Evolutionary conservation across 495 filamentous ascomycete species (phyloP).

Genomic region (Penicillium crystallinum): DNA sequence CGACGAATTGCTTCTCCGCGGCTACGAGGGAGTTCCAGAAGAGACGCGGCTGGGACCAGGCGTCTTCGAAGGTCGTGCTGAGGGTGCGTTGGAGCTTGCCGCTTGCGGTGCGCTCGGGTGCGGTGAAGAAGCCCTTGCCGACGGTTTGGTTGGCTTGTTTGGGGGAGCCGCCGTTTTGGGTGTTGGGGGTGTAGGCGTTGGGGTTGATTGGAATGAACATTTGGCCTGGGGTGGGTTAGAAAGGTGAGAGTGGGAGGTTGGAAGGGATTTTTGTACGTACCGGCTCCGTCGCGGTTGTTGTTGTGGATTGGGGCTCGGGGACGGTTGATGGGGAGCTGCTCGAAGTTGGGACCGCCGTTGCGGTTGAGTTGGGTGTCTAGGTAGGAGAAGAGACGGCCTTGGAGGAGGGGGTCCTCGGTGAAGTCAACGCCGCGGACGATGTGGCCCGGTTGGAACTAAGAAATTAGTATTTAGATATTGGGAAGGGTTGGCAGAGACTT

Average conservation of each 20-base stretch:
- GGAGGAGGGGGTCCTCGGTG: slow-evolving; percentile 66
- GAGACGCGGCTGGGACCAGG: slow-evolving; percentile 70
- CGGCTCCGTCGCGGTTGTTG: slow-evolving; percentile 57
- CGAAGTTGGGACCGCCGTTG: slow-evolving; percentile 64
- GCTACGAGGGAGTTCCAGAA: slow-evolving; percentile 71
- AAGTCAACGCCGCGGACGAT: slow-evolving; percentile 71
- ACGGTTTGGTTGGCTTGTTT: slow-evolving; percentile 63
- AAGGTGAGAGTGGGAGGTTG: slow-evolving; percentile 3
- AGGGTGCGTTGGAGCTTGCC: slow-evolving; percentile 54
- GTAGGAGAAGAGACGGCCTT: slow-evolving; percentile 71
- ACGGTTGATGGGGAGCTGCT: slow-evolving; percentile 70
- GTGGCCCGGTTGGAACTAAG: slow-evolving; percentile 36
- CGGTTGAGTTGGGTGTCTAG: slow-evolving; percentile 72
- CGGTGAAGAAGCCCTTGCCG: slow-evolving; percentile 70
- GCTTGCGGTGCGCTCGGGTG: slow-evolving; percentile 50
- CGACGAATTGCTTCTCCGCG: slow-evolving; percentile 68
- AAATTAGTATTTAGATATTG: neutral
- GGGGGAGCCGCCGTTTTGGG: slow-evolving; percentile 59
- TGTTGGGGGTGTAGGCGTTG: slow-evolving; percentile 61
- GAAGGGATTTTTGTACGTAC: slow-evolving; percentile 12
- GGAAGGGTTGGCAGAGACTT: slow-evolving; percentile 13
- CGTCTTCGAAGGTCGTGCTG: slow-evolving; percentile 64
- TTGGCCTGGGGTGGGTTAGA: slow-evolving; percentile 22
- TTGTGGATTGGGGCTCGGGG: slow-evolving; percentile 60
- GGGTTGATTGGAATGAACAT: slow-evolving; percentile 47